Evolutionary conservation across 768 basidiomycete species (phyloP).

Genomic region (Dictyophora rubrovolvata): DNA sequence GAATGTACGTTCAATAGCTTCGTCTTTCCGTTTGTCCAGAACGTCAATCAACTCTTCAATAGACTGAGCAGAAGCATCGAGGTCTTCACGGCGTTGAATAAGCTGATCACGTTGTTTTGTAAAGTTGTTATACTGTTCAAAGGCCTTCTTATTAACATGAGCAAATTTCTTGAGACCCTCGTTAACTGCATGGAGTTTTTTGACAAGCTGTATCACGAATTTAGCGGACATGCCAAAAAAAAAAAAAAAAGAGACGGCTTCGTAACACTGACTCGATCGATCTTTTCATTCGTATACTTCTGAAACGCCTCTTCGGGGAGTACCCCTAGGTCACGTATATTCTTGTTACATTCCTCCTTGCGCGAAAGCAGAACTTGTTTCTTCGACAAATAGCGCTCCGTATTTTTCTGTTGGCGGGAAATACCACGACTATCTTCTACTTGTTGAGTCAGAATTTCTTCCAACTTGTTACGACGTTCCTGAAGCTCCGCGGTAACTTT

Average conservation of each 20-base stretch:
- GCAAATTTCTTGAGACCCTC: constrained; percentile 93
- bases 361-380: constrained; percentile 73
- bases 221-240: constrained; percentile 8
- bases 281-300: constrained; percentile 81
- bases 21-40: constrained; percentile 94
- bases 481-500: constrained; percentile 52
- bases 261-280: constrained; percentile 61
- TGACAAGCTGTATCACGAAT: constrained; percentile 56
- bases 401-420: constrained; percentile 88
- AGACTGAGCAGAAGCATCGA: constrained; percentile 80
- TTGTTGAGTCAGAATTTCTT: constrained; percentile 73
- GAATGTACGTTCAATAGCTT: constrained; percentile 97
- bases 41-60: constrained; percentile 91
- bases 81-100: constrained; percentile 74
- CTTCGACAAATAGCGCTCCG: constrained; percentile 90
- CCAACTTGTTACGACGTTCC: constrained; percentile 52
- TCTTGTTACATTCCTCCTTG: constrained; percentile 91
- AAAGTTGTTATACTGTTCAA: constrained; percentile 96
- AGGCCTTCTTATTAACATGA: constrained; percentile 98
- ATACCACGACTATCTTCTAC: constrained; percentile 79
- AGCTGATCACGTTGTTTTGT: constrained; percentile 95
- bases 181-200: constrained; percentile 85
- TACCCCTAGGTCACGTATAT: constrained; percentile 92
- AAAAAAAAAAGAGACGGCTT: no score
- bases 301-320: constrained; percentile 95